Base-by-base conservation (phyloP, 148 eudicot species). In the Diospyros kaki region DNA sequence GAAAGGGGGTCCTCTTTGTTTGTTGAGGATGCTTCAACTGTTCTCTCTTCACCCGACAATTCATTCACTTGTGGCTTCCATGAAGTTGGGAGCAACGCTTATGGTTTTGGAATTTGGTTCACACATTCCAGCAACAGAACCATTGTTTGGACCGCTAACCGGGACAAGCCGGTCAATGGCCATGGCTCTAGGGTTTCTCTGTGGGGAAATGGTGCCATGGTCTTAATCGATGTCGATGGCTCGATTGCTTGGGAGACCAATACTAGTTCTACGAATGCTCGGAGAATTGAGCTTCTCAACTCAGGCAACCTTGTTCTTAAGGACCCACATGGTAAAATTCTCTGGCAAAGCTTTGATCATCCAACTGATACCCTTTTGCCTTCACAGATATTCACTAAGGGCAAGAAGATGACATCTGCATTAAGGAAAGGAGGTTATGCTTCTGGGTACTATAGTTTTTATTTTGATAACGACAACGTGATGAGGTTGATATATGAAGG, bases 291-390 rank as follows among this genome's bases (percentile, higher is more conserved):
- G 76, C 82, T 86, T 62, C 79, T 76, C 9, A 53, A 81, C 46
- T 64, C 78, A 0, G 88, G 88, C 0, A 86, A 86, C 43, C 88
- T 86, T 42, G 84, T 81, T 12, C 54, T 86, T 2, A 65, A 54
- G 50, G 69, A 78, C 40, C 68, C 62, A 4, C 4, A 45, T 54
- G 86, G 80, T 51, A 56, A 73, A 0, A 62, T 80, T 68, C 58
- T 83, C 59, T 84, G 83, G 89, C 83, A 83, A 65, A 86, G 85
- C 59, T 83, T 79, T 77, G 89, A 28, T 28, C 28, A 28, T 28
- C 28, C 28, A 28, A 28, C 28, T 28, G 28, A 28, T 28, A 28
- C 28, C 15, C 76, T 81, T 39, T 66, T 81, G 52, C 84, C 87
- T 62, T 64, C 55, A 59, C 82, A 81, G 15, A 11, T 5, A 1